Evolutionary conservation across 1,284 basidiomycete species (phyloP).

Genomic region (Moesziomyces aphidis): DNA sequence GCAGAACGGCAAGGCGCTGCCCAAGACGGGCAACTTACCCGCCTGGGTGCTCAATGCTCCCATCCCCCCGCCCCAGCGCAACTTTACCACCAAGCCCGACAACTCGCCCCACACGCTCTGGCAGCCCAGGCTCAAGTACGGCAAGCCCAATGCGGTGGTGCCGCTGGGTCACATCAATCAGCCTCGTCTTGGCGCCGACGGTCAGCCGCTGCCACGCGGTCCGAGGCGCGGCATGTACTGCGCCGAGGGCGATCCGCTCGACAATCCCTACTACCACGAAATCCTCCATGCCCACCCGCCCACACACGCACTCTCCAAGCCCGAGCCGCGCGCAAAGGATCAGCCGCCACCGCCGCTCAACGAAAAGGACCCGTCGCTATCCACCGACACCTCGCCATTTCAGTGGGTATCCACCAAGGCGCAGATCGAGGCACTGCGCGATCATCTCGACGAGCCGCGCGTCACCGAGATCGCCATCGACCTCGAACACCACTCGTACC

Average conservation of each 20-base stretch:
- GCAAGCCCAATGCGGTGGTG: constrained; percentile 63
- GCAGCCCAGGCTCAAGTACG: constrained; percentile 52
- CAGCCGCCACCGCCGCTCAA: constrained; percentile 53
- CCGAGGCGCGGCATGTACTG: constrained; percentile 62
- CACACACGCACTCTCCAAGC: constrained; percentile 64
- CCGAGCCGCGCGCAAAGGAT: constrained; percentile 21
- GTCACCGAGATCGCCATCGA: constrained; percentile 90
- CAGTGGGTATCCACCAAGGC: constrained; percentile 78
- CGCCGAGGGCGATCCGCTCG: constrained; percentile 61
- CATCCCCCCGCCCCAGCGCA: constrained; percentile 61
- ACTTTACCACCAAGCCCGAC: constrained; percentile 61
- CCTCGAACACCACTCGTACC: constrained; percentile 89
- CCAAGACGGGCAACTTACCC: constrained; percentile 54
- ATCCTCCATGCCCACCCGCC: constrained; percentile 53
- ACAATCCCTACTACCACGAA: constrained; percentile 64
- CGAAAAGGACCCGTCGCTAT: constrained; percentile 60
- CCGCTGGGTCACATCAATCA: constrained; percentile 45
- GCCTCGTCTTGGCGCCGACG: constrained; percentile 17
- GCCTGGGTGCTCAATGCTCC: constrained; percentile 56
- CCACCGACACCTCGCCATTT: constrained; percentile 79
- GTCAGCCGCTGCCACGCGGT: constrained; percentile 20
- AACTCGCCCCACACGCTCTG: constrained; percentile 52
- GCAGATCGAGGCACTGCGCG: constrained; percentile 76
- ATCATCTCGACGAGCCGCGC: constrained; percentile 69
- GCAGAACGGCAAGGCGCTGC: constrained; percentile 38